These are phyloP conservation scores for Elsinoe ampelina DNA, from an alignment of 2,329 filamentous ascomycete genomes.

Conservation along the genomic window DNA sequence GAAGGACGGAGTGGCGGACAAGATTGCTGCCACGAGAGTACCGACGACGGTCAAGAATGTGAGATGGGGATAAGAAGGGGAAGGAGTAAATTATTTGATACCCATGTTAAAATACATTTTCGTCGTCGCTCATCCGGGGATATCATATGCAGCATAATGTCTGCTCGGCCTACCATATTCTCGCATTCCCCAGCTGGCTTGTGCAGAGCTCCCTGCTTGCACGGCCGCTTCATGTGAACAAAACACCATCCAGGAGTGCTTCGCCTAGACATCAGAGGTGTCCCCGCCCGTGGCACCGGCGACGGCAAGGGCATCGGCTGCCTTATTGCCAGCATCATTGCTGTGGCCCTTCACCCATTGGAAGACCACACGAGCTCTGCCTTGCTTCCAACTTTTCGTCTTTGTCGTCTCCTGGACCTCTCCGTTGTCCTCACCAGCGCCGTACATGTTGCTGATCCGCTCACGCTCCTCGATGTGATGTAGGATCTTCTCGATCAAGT, in stretches of 20 bases:
- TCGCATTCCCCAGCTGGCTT: too few species aligned
- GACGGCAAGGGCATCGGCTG: conserved; percentile 71
- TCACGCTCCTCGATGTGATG: conserved; percentile 56
- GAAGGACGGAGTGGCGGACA: neutral
- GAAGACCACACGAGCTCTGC: conserved; percentile 44
- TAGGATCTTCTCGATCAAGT: conserved; percentile 67
- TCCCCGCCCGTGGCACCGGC: conserved; percentile 43
- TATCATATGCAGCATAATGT: neutral
- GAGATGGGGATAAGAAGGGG: neutral
- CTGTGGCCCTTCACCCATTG: conserved; percentile 87
- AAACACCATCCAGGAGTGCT: neutral
- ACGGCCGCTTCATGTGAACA: too few species aligned
- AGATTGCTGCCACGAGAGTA: neutral
- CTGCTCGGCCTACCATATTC: too few species aligned
- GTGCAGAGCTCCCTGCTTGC: too few species aligned
- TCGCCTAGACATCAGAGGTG: neutral
- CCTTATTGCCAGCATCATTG: conserved; percentile 62
- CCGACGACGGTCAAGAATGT: neutral
- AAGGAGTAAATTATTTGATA: neutral
- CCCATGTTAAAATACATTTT: neutral
- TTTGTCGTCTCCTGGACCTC: conserved; percentile 20
- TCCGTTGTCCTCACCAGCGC: conserved; percentile 6
- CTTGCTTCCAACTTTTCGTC: conserved; percentile 20
- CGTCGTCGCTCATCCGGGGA: neutral
- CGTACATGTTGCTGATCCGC: conserved; percentile 51